These are phyloP conservation scores for Jatropha multifida DNA, from an alignment of 441 rosid genomes.

Conservation along the genomic window DNA sequence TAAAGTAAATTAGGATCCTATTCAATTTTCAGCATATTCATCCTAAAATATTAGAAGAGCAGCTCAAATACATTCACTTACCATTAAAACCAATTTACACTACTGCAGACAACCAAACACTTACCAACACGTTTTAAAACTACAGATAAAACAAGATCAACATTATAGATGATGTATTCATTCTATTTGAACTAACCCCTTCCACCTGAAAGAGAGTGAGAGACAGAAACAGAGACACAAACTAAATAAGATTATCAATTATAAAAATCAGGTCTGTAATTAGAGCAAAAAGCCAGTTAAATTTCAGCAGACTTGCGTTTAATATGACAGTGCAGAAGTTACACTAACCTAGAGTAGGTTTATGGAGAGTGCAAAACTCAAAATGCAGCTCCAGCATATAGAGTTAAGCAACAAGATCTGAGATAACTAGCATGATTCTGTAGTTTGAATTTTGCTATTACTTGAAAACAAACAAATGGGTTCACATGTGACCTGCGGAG, in stretches of 20 bases:
- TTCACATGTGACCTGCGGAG: background rate
- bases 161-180: background rate
- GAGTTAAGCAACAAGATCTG: background rate
- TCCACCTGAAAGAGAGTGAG: background rate
- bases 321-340: background rate
- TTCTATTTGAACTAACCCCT: background rate
- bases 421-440: background rate
- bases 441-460: conserved; percentile 1
- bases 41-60: background rate
- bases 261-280: background rate
- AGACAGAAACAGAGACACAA: background rate
- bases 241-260: background rate
- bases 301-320: background rate
- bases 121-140: background rate
- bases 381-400: background rate
- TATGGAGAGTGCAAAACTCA: background rate
- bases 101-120: background rate
- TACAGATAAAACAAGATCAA: background rate
- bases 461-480: background rate
- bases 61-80: conserved; percentile 7
- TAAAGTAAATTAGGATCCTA: conserved; percentile 30
- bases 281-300: background rate
- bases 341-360: background rate
- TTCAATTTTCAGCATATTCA: conserved; percentile 5
- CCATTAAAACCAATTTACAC: background rate